phyloP scores from a whole-genome alignment of 2,329 filamentous ascomycete genomes.

The Xylariaceae sp. region DNA sequence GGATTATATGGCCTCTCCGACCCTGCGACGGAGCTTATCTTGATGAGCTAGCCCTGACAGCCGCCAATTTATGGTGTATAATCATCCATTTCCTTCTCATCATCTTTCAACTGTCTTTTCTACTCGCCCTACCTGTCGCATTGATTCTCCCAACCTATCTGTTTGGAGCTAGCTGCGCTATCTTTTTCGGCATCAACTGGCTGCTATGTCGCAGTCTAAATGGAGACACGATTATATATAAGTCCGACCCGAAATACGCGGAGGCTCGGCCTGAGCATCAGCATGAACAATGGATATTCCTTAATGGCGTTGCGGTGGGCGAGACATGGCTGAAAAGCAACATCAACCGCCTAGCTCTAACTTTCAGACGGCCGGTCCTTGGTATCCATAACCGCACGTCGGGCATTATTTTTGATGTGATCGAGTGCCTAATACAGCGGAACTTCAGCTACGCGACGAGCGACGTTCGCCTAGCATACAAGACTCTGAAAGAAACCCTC shows the following conservation, averaged over 20 bases:
- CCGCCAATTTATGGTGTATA: constrained; percentile 54
- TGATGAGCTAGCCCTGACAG: constrained; percentile 61
- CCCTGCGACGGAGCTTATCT: constrained; percentile 50
- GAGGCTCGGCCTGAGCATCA: constrained; percentile 45
- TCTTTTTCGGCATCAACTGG: constrained; percentile 49
- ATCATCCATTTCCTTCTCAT: constrained; percentile 55
- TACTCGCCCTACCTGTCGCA: constrained; percentile 53
- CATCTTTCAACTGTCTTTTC: constrained; percentile 56
- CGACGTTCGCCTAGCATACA: constrained; percentile 62
- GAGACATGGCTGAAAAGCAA: constrained; percentile 67
- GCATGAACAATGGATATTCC: constrained; percentile 73
- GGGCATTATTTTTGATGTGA: constrained; percentile 70
- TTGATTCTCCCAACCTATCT: constrained; percentile 48
- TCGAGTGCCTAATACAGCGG: constrained; percentile 75
- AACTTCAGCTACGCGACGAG: constrained; percentile 68
- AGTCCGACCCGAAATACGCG: constrained; percentile 52
- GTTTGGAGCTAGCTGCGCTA: constrained; percentile 35
- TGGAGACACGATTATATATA: constrained; percentile 44
- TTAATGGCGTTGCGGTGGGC: constrained; percentile 67
- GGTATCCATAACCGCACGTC: constrained; percentile 74
- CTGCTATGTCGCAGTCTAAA: constrained; percentile 52
- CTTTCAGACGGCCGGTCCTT: constrained; percentile 65
- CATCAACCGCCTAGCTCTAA: constrained; percentile 65
- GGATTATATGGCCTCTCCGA: constrained; percentile 55
- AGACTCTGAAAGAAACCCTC: constrained; percentile 59